Evolutionary conservation across 2,329 filamentous ascomycete species (phyloP).

Genomic region (Fusarium heterosporum): DNA sequence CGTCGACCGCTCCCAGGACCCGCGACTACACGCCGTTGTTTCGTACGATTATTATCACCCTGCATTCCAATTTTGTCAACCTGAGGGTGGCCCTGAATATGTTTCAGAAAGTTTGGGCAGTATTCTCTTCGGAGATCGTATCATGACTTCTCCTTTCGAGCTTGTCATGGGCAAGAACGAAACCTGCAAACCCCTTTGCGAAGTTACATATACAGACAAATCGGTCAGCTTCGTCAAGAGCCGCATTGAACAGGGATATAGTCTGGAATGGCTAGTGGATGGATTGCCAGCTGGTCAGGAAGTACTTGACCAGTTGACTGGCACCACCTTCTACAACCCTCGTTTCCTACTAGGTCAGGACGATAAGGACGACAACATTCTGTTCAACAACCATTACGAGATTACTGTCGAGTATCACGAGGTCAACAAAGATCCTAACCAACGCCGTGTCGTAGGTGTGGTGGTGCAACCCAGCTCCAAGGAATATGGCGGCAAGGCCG

Average conservation of each 20-base stretch:
- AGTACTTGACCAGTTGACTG: slow-evolving; percentile 79
- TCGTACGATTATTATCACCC: slow-evolving; percentile 97
- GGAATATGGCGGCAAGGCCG: slow-evolving; percentile 66
- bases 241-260: slow-evolving; percentile 86
- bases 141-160: slow-evolving; percentile 95
- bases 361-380: slow-evolving; percentile 66
- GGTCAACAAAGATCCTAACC: slow-evolving; percentile 71
- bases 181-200: slow-evolving; percentile 85
- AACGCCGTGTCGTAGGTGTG: slow-evolving; percentile 91
- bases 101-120: slow-evolving; percentile 87
- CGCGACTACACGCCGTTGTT: slow-evolving; percentile 89
- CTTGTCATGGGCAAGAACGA: slow-evolving; percentile 89
- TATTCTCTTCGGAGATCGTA: slow-evolving; percentile 96
- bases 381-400: slow-evolving; percentile 94
- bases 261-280: slow-evolving; percentile 95
- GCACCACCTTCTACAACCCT: slow-evolving; percentile 87
- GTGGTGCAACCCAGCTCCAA: slow-evolving; percentile 85
- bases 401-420: slow-evolving; percentile 94
- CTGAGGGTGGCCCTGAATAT: slow-evolving; percentile 79
- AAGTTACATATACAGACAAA: slow-evolving; percentile 70
- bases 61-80: slow-evolving; percentile 88
- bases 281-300: slow-evolving; percentile 90
- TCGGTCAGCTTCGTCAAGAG: slow-evolving; percentile 84
- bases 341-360: slow-evolving; percentile 82
- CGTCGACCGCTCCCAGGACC: slow-evolving; percentile 79